Percentiles rank a stretch among this genome's conserved stretches.
Evolutionary conservation across 306 rosid species (phyloP).

Genomic region (Citrullus colocynthis): DNA sequence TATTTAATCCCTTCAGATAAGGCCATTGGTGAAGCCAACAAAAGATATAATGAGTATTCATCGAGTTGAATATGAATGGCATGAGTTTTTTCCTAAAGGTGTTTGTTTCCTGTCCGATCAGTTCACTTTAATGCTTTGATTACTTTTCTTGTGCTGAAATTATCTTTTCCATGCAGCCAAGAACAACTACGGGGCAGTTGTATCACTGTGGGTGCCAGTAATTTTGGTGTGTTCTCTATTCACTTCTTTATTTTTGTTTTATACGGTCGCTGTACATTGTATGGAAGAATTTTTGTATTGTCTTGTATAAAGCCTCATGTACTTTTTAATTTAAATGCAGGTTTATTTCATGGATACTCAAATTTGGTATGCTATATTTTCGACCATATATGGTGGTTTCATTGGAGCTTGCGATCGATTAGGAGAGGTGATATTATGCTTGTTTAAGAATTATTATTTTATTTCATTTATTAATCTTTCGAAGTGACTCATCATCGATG

Average conservation of each 20-base stretch:
- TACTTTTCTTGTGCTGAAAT: slow-evolving; percentile 8
- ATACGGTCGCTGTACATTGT: slow-evolving; percentile 6
- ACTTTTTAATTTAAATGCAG: slow-evolving; percentile 32
- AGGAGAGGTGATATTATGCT: slow-evolving; percentile 60
- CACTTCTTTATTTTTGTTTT: slow-evolving; percentile 8
- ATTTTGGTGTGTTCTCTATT: slow-evolving; percentile 45
- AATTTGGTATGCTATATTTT: slow-evolving; percentile 83
- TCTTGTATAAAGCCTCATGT: slow-evolving; percentile 16
- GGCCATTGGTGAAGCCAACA: slow-evolving; percentile 82
- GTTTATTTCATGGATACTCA: slow-evolving; percentile 97
- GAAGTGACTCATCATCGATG: neutral
- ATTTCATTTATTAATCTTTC: neutral
- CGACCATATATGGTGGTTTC: slow-evolving; percentile 79
- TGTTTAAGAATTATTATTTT: neutral
- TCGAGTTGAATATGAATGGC: slow-evolving; percentile 63
- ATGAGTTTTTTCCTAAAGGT: slow-evolving; percentile 88
- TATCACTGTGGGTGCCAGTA: slow-evolving; percentile 75
- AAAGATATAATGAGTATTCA: slow-evolving; percentile 68
- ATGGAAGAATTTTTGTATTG: neutral
- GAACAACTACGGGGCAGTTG: slow-evolving; percentile 61
- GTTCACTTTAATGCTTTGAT: neutral
- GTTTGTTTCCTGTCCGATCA: slow-evolving; percentile 2
- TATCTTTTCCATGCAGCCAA: slow-evolving; percentile 40
- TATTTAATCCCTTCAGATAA: slow-evolving; percentile 40
- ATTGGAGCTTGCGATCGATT: slow-evolving; percentile 93